Evolutionary conservation across 768 basidiomycete genomes (phyloP).

Genomic region (Zangia roseola): DNA sequence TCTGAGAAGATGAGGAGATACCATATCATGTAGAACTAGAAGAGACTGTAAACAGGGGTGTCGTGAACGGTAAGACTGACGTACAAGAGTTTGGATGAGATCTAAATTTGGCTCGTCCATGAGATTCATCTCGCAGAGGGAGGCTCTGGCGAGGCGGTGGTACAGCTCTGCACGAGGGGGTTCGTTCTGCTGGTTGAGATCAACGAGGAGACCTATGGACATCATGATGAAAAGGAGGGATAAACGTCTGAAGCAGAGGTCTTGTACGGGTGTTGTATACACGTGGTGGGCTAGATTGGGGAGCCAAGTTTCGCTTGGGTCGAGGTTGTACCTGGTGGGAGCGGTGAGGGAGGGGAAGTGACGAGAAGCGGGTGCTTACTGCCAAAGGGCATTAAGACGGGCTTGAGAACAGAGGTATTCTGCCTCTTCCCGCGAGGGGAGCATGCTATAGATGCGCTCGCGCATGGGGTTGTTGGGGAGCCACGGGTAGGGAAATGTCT

Average conservation of each 20-base stretch:
- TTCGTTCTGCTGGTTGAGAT: constrained; percentile 54
- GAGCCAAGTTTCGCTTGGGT: constrained; percentile 67
- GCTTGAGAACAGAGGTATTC: constrained; percentile 61
- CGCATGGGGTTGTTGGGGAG: constrained; percentile 61
- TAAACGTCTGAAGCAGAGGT: constrained; percentile 63
- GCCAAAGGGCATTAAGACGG: constrained; percentile 68
- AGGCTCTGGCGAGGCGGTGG: constrained; percentile 63
- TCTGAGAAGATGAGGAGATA: constrained; percentile 74
- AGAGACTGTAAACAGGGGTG: constrained; percentile 33
- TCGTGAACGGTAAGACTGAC: constrained; percentile 16
- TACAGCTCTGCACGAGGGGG: constrained; percentile 60
- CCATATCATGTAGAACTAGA: constrained; percentile 72
- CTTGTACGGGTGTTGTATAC: constrained; percentile 57
- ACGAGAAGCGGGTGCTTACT: constrained; percentile 43
- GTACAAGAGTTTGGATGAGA: constrained; percentile 63
- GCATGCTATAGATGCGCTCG: constrained; percentile 58
- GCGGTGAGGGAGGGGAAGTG: neutral
- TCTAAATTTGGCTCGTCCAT: constrained; percentile 77
- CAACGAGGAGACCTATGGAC: constrained; percentile 69
- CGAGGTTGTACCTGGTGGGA: constrained; percentile 57
- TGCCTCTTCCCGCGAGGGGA: constrained; percentile 60
- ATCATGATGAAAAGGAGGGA: constrained; percentile 71
- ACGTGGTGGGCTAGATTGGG: constrained; percentile 69
- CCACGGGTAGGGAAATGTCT: constrained; percentile 72
- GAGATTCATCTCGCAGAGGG: constrained; percentile 70